These are phyloP conservation scores for Pseudonectria buxi DNA, from an alignment of 2,329 filamentous ascomycete species.

Conservation along the genomic window DNA sequence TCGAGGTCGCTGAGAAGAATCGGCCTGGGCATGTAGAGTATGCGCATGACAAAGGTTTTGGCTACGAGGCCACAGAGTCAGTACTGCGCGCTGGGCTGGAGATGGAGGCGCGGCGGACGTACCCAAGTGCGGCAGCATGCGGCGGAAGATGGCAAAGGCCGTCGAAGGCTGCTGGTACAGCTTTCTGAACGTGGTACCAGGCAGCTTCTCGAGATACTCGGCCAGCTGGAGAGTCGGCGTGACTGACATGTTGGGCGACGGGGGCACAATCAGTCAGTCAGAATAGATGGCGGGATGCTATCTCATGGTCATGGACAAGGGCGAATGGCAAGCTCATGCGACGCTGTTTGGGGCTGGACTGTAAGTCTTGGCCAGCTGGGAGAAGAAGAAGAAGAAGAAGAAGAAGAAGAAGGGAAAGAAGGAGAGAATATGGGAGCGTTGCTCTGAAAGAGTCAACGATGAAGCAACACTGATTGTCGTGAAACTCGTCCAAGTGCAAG, in stretches of 20 bases:
- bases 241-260: conserved; percentile 38
- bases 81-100: not conserved
- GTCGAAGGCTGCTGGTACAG: conserved; percentile 96
- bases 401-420: not conserved
- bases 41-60: conserved; percentile 91
- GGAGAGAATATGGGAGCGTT: too few species aligned
- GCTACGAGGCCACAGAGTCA: conserved; percentile 41
- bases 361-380: not conserved
- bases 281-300: conserved; percentile 18
- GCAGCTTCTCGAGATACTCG: conserved; percentile 89
- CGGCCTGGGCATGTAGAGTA: conserved; percentile 82
- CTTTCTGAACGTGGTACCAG: conserved; percentile 80
- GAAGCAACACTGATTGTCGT: too few species aligned
- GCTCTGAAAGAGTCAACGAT: too few species aligned
- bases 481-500: too few species aligned
- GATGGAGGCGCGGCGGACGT: too few species aligned
- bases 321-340: not conserved
- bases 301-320: conserved; percentile 16
- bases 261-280: conserved; percentile 20
- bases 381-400: not conserved
- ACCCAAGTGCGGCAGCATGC: conserved; percentile 93
- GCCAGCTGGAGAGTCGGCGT: conserved; percentile 56
- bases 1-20: conserved; percentile 77
- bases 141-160: conserved; percentile 88
- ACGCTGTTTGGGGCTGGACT: not conserved